These are phyloP conservation scores for Phytophthora ohioensis DNA, from an alignment of 352 stramenopile species.

Conservation along the genomic window DNA sequence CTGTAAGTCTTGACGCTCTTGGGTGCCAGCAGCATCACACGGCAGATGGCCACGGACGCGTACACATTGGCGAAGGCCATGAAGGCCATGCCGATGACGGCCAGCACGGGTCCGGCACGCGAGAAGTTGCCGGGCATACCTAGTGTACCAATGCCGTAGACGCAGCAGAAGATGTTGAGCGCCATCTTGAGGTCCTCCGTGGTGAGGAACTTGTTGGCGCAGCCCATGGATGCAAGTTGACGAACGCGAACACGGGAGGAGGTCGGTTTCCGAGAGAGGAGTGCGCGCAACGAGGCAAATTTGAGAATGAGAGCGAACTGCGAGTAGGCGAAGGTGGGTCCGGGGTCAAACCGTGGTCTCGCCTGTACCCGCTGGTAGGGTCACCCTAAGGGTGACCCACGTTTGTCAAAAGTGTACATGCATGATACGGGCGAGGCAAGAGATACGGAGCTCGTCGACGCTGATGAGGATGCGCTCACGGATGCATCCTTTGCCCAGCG, in stretches of 20 bases:
- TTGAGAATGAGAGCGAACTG: slow-evolving; percentile 1
- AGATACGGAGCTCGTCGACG: slow-evolving; percentile 30
- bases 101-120: slow-evolving; percentile 26
- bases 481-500: slow-evolving; percentile 17
- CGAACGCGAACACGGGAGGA: not conserved
- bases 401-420: too few species aligned
- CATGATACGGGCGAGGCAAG: not conserved
- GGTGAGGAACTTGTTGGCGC: slow-evolving; percentile 24
- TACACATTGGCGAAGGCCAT: slow-evolving; percentile 55
- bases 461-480: slow-evolving; percentile 15
- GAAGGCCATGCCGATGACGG: slow-evolving; percentile 43
- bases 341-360: too few species aligned
- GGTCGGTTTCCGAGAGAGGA: not conserved
- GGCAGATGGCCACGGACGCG: slow-evolving; percentile 44
- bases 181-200: slow-evolving; percentile 31
- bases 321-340: too few species aligned
- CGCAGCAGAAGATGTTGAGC: slow-evolving; percentile 37
- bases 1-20: slow-evolving; percentile 43
- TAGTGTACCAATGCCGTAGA: slow-evolving; percentile 37
- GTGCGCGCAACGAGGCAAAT: slow-evolving; percentile 18
- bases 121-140: slow-evolving; percentile 37
- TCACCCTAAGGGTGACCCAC: too few species aligned
- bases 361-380: too few species aligned
- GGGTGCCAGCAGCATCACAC: slow-evolving; percentile 36
- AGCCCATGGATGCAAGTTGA: slow-evolving; percentile 18